A percentile compares a stretch with the other conserved stretches of the same genome.
These are phyloP conservation scores for Isabelozyma gotoi DNA, from an alignment of 805 yeast species.

Conservation along the genomic window DNA sequence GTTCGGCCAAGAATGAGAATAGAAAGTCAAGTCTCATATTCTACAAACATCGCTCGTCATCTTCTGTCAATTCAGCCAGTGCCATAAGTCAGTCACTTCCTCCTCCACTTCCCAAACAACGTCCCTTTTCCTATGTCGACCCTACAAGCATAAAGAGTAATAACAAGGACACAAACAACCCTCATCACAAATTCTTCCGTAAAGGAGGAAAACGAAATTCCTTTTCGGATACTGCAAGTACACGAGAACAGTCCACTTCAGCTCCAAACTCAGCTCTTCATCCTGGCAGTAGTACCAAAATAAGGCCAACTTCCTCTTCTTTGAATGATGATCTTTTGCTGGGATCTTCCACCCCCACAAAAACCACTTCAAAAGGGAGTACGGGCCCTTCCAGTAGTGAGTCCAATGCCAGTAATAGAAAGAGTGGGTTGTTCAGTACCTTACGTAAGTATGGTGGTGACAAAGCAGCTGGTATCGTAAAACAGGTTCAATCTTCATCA, in stretches of 20 bases:
- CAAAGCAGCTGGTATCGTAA: constrained; percentile 36
- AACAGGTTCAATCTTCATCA: constrained; percentile 22
- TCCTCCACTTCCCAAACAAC: constrained; percentile 16
- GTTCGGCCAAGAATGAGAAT: constrained; percentile 20
- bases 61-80: constrained; percentile 16
- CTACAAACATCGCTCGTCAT: constrained; percentile 18
- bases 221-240: constrained; percentile 53
- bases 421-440: constrained; percentile 39
- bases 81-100: constrained; percentile 8
- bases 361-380: constrained; percentile 10
- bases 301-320: constrained; percentile 5
- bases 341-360: constrained; percentile 8
- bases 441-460: constrained; percentile 41
- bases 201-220: constrained; percentile 59
- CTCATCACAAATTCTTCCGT: constrained; percentile 51
- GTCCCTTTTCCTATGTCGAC: constrained; percentile 42
- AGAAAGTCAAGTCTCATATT: constrained; percentile 33
- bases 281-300: not conserved
- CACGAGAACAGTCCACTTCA: not conserved
- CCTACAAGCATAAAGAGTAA: constrained; percentile 25
- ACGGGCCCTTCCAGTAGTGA: constrained; percentile 11
- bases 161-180: constrained; percentile 2
- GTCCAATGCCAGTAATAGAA: constrained; percentile 8
- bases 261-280: not conserved
- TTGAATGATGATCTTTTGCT: constrained; percentile 11